These are phyloP conservation scores for Metarhizium robertsii DNA, from an alignment of 2,329 filamentous ascomycete species.

Conservation along the genomic window DNA sequence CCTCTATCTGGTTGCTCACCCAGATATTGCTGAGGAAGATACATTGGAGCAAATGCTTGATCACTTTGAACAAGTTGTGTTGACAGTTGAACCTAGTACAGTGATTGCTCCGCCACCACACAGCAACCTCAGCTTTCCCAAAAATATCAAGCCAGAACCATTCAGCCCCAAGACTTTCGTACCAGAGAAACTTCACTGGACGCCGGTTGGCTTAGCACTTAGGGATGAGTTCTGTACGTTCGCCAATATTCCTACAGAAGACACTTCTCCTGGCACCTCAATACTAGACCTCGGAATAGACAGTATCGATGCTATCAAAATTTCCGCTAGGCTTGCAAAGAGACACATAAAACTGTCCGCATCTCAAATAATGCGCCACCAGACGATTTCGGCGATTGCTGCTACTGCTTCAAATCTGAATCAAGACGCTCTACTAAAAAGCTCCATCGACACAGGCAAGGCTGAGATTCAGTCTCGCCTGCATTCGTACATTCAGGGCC, in stretches of 20 bases:
- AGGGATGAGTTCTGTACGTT: constrained; percentile 55
- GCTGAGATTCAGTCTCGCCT: constrained; percentile 18
- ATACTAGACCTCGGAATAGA: constrained; percentile 81
- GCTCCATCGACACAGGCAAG: background rate
- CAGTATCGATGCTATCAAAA: constrained; percentile 83
- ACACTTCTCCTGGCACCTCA: constrained; percentile 49
- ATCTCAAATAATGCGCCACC: constrained; percentile 66
- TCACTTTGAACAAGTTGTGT: constrained; percentile 22
- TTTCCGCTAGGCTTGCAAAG: constrained; percentile 62
- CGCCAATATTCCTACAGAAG: constrained; percentile 38
- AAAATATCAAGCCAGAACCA: background rate
- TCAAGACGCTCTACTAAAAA: background rate
- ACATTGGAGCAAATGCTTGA: constrained; percentile 28
- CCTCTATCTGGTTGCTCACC: constrained; percentile 52
- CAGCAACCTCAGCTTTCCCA: background rate
- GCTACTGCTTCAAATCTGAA: constrained; percentile 30
- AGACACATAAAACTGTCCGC: constrained; percentile 52
- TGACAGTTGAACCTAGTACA: constrained; percentile 7
- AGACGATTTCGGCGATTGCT: constrained; percentile 46
- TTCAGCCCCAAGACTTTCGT: background rate
- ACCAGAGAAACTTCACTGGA: background rate
- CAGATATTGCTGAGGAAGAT: constrained; percentile 20
- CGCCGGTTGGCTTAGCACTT: constrained; percentile 37
- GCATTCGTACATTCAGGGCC: constrained; percentile 24
- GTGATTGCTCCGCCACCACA: background rate